These are phyloP conservation scores for Parachlorella kessleri DNA, from an alignment of 139 green algal species.

Conservation along the genomic window DNA sequence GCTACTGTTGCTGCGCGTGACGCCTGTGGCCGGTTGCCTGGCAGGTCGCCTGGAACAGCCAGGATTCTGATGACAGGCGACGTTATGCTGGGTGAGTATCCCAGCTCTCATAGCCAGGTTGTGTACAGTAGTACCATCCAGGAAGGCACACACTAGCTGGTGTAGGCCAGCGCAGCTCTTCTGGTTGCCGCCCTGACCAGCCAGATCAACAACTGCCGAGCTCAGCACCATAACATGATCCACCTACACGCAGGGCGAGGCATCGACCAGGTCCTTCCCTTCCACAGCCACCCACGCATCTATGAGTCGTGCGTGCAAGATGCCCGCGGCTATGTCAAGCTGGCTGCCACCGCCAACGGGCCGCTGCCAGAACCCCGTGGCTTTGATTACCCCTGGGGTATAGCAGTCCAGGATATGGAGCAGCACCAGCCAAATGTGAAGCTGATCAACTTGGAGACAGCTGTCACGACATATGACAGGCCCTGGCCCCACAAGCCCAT, in stretches of 20 bases:
- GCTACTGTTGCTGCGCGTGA: too few species aligned
- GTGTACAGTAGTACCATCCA: too few species aligned
- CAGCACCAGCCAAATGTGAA: conserved; percentile 1
- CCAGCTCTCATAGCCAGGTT: not conserved
- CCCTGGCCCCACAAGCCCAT: conserved; percentile 24
- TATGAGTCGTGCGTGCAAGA: conserved; percentile 17
- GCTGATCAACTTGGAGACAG: conserved; percentile 29
- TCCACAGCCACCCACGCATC: conserved; percentile 14
- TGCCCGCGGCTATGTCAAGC: conserved; percentile 7
- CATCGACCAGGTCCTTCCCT: conserved; percentile 14
- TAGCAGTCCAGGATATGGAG: conserved; percentile 6
- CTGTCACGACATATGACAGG: not conserved
- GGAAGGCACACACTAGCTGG: too few species aligned
- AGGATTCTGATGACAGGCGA: conserved; percentile 24
- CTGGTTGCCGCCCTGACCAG: too few species aligned
- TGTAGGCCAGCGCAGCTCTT: too few species aligned
- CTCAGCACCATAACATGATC: too few species aligned
- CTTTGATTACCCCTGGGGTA: conserved; percentile 16
- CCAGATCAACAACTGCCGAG: too few species aligned
- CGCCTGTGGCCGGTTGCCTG: too few species aligned
- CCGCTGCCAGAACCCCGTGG: conserved; percentile 4
- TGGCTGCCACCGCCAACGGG: conserved; percentile 12
- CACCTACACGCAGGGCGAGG: conserved; percentile 2
- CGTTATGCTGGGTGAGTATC: conserved; percentile 21
- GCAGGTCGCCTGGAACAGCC: conserved; percentile 2